Percentiles rank a stretch among this genome's conserved stretches.
Evolutionary conservation across 1,284 basidiomycete species (phyloP).

Genomic region (Malassezia vespertilionis): DNA sequence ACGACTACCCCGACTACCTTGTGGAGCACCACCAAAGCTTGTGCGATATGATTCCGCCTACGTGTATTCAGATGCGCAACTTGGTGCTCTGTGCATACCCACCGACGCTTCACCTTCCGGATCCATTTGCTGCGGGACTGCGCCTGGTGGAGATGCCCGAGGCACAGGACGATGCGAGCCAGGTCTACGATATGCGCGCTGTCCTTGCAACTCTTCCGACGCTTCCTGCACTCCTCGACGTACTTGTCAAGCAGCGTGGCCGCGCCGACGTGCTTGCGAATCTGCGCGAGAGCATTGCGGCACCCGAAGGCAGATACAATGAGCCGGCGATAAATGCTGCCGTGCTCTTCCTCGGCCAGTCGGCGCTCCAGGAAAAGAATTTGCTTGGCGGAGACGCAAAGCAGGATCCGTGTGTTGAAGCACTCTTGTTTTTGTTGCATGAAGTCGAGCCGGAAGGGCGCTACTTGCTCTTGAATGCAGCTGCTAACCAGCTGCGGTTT

Average conservation of each 20-base stretch:
- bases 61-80: constrained; percentile 92
- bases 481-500: constrained; percentile 76
- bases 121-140: constrained; percentile 57
- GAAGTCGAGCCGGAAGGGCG: constrained; percentile 90
- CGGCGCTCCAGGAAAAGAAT: constrained; percentile 57
- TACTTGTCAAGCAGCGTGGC: constrained; percentile 19
- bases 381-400: constrained; percentile 67
- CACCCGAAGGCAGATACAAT: constrained; percentile 62
- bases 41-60: constrained; percentile 78
- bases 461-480: constrained; percentile 79
- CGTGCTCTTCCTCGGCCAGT: constrained; percentile 86
- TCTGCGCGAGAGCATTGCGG: no score
- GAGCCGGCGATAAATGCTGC: constrained; percentile 76
- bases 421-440: constrained; percentile 61
- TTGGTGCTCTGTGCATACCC: constrained; percentile 94
- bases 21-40: constrained; percentile 92
- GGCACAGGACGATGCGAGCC: constrained; percentile 76
- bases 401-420: constrained; percentile 67
- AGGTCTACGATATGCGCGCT: constrained; percentile 77
- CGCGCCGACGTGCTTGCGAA: constrained; percentile 17
- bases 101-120: constrained; percentile 65
- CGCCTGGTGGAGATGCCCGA: constrained; percentile 61
- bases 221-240: constrained; percentile 19
- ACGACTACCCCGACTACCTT: constrained; percentile 97
- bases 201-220: constrained; percentile 59